Conservation (phyloP, 768 basidiomycete genomes). For the Termitomyces sp. region DNA sequence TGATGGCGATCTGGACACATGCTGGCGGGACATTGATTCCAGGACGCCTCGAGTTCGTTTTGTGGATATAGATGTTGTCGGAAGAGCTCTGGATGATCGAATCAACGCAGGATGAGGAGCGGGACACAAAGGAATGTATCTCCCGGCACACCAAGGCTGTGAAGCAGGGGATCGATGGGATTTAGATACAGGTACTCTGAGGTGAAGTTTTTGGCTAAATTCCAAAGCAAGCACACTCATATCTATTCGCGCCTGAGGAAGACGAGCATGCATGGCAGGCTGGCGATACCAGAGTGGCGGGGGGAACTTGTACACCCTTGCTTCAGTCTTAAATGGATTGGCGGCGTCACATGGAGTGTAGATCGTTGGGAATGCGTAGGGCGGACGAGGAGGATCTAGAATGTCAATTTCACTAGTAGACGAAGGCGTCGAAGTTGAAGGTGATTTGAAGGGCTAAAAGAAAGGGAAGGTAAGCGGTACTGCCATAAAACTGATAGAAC, state of each 20-base stretch:
- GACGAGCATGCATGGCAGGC: slow-evolving; percentile 9
- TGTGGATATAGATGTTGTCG: no score
- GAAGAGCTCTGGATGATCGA: not conserved
- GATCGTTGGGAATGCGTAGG: slow-evolving; percentile 23
- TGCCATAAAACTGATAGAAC: no score
- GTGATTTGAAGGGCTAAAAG: no score
- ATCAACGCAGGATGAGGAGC: slow-evolving; percentile 26
- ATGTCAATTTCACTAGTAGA: not conserved
- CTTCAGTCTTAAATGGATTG: slow-evolving; percentile 6
- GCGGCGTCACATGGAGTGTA: slow-evolving; percentile 5
- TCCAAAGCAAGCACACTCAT: slow-evolving; percentile 20
- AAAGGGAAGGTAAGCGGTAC: no score
- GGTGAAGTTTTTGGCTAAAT: slow-evolving; percentile 19
- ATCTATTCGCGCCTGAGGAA: slow-evolving; percentile 9
- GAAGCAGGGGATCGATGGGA: not conserved
- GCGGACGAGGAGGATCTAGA: slow-evolving; percentile 9
- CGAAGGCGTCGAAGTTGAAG: no score
- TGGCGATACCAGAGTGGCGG: slow-evolving; percentile 27
- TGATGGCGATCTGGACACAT: no score
- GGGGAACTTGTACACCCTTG: slow-evolving; percentile 19
- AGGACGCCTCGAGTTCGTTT: no score
- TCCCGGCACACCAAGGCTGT: slow-evolving; percentile 19
- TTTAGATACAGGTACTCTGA: slow-evolving; percentile 9
- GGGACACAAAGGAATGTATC: slow-evolving; percentile 15
- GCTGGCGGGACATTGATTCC: no score